Percentiles rank a stretch among this genome's conserved stretches.
These are phyloP conservation scores for Gilbertella persicaria DNA, from an alignment of 371 early-diverging fungal genomes.

Conservation along the genomic window DNA sequence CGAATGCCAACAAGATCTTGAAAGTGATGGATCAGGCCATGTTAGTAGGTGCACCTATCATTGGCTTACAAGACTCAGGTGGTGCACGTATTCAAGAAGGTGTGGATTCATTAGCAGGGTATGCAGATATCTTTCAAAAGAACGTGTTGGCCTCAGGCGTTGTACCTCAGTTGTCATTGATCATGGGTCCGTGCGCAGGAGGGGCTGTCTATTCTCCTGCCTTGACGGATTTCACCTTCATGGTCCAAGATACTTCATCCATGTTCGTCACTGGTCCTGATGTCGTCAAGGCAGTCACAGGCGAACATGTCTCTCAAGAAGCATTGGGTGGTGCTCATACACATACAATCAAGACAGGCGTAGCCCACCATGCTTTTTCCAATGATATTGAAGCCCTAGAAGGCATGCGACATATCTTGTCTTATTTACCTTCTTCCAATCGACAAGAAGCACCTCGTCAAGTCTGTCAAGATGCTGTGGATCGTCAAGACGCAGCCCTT, in stretches of 20 bases:
- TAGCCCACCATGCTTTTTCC: conserved; percentile 91
- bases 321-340: conserved; percentile 93
- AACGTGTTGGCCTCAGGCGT: conserved; percentile 95
- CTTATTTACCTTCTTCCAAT: conserved; percentile 89
- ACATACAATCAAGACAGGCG: conserved; percentile 90
- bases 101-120: conserved; percentile 94
- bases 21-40: conserved; percentile 97
- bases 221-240: conserved; percentile 94
- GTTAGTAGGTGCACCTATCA: conserved; percentile 91
- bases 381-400: conserved; percentile 95
- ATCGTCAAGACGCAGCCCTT: conserved; percentile 79
- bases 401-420: conserved; percentile 82
- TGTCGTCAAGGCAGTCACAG: conserved; percentile 95
- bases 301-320: conserved; percentile 95
- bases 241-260: conserved; percentile 96
- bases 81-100: conserved; percentile 98
- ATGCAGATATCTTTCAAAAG: conserved; percentile 95
- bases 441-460: conserved; percentile 67
- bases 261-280: conserved; percentile 98
- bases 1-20: conserved; percentile 91
- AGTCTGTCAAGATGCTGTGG: conserved; percentile 71
- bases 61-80: conserved; percentile 96
- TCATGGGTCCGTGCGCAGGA: conserved; percentile 98
- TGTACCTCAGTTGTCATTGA: conserved; percentile 92
- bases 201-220: conserved; percentile 98